Base-by-base conservation (phyloP, 2,329 filamentous ascomycete genomes). In the Periconia digitata region DNA sequence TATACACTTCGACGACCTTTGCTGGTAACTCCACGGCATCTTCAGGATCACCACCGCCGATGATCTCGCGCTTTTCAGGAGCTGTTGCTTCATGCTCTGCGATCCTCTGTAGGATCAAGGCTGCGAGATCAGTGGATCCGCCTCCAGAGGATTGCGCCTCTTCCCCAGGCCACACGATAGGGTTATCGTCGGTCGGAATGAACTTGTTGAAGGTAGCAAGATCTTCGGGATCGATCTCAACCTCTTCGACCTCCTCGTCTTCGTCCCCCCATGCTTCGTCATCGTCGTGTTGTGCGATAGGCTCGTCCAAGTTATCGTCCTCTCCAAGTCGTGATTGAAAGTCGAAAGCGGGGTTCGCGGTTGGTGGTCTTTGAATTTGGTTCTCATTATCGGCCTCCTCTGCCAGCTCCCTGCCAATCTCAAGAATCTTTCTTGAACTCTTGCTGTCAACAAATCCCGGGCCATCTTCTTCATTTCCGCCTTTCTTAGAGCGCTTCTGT, bases 71-170 rank as follows among this genome's bases (percentile, higher is more conserved):
- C 20, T 73, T 69, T 21, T 59, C 61, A 22, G 73, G 77, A 55
- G 86, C 79, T 24, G 80, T 80, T 3, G 89, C 87, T 75, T 99
- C 94, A 63, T 95, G 89, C 50, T 89, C 87, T 4, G 91, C 90
- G 66, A 99, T 99, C 74, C 95, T 96, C 66, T 92, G 86, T 49
- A 99, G 76, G 56, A 99, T 99, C 54, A 99, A 76, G 64, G 96
- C 92, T 15, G 94, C 91, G 48, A 99, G 78, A 70, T 97, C 96
- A 54, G 87, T 90, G 43, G 74, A 74, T 12, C 69, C 69, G 10
- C 71, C 73, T 15, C 40, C 36, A 49, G 64, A 57, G 53, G 68
- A 51, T 59, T 69, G 66, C 15, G 66, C 64, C 46, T 72, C 67
- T 20, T 78, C 78, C 22, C 82, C 82, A 37, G 88, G 83, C 67